Base-by-base conservation (phyloP, 495 filamentous ascomycete species). In the Lasiosphaeria hispida region DNA sequence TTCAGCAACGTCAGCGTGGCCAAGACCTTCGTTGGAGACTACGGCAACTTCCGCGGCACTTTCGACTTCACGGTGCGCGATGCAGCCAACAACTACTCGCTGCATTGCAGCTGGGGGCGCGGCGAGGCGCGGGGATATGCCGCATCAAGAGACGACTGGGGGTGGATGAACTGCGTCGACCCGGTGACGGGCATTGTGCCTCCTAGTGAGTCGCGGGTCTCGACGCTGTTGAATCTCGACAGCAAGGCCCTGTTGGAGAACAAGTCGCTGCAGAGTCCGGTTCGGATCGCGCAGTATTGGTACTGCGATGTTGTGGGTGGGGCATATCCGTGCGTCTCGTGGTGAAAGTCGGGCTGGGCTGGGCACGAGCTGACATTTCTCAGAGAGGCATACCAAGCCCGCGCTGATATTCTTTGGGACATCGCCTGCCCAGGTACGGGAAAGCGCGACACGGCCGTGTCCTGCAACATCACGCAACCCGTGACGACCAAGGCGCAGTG, bases 401-500 rank as follows among this genome's bases (percentile, higher is more conserved):
- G 30, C 23, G 45, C 45, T 10, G 45, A 48, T 10, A 13, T 48
- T 2, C 23, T 30, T 48, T 10, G 19, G 14, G 45, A 48, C 7
- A 15, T 48, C 17, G 13, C 7, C 45, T 48, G 45, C 23, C 45
- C 45, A 7, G 15, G 30, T 8, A 2, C 7, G 6, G 45, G 45
- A 3, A 34, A 6, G 14, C 18, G 23, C 10, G 17, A 51, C 18
- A 36, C 48, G 7, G 15, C 23, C 4, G 30, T 17, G 5, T 4
- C 30, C 30, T 51, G 48, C 34, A 51, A 51, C 48, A 34, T 38
- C 8, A 51, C 48, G 48, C 48, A 38, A 14, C 10, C 23, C 10
- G 23, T 51, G n/a, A 36, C 48, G 18, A 51, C n/a, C 30, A 51
- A 51, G 48, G 48, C 48, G 48, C 48, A 37, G 48, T 51, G 48